Conservation (phyloP, 1,284 basidiomycete species). For the Clitocybe nebularis region DNA sequence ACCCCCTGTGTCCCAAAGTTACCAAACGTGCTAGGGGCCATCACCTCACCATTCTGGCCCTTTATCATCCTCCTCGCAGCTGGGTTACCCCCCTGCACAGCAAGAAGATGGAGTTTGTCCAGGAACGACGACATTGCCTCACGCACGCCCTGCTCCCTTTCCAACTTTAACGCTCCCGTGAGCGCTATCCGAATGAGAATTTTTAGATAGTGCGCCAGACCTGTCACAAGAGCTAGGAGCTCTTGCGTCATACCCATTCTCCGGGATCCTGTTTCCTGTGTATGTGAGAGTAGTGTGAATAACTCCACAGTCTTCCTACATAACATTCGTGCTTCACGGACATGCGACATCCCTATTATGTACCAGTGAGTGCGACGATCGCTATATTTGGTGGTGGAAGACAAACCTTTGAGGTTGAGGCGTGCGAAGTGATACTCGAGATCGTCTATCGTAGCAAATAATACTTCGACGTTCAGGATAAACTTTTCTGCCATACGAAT, state of each 20-base stretch:
- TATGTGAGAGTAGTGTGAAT: slow-evolving; percentile 95
- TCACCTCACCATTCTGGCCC: slow-evolving; percentile 58
- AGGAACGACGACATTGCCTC: slow-evolving; percentile 89
- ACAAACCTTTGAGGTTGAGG: slow-evolving; percentile 79
- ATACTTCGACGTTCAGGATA: slow-evolving; percentile 95
- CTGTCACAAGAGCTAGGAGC: slow-evolving; percentile 95
- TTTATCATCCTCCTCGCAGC: slow-evolving; percentile 68
- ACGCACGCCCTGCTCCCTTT: slow-evolving; percentile 81
- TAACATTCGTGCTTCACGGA: slow-evolving; percentile 96
- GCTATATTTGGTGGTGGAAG: slow-evolving; percentile 6
- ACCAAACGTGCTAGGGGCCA: slow-evolving; percentile 37
- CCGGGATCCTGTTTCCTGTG: slow-evolving; percentile 86
- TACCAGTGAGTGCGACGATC: slow-evolving; percentile 10
- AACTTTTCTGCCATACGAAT: slow-evolving; percentile 99
- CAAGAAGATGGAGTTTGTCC: slow-evolving; percentile 88
- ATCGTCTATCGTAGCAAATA: slow-evolving; percentile 97
- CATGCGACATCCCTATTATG: slow-evolving; percentile 88
- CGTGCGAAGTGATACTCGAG: slow-evolving; percentile 88
- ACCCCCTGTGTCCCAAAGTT: slow-evolving; percentile 77
- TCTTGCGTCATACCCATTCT: slow-evolving; percentile 97
- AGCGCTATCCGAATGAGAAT: slow-evolving; percentile 98
- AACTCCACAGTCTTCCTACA: slow-evolving; percentile 99
- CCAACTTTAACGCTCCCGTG: slow-evolving; percentile 93
- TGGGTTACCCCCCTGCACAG: slow-evolving; percentile 84
- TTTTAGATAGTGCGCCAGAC: slow-evolving; percentile 98